A percentile compares a stretch with the other conserved stretches of the same genome.
Conservation (phyloP, 805 yeast genomes). For the Debaryomyces tyrocola region DNA sequence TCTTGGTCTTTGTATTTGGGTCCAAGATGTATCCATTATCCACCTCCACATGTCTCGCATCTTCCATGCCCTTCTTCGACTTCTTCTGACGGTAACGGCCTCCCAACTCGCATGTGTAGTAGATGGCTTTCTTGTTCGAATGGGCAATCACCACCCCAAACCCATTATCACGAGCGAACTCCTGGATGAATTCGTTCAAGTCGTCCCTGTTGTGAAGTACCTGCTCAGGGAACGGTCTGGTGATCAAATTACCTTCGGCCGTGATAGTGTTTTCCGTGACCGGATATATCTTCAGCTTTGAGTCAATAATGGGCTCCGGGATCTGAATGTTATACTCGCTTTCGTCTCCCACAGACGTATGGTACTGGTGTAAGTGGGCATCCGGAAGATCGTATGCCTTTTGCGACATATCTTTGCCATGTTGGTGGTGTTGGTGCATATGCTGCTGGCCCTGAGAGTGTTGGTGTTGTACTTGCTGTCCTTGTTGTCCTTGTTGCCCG, state of each 20-base stretch:
- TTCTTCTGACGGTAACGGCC: slow-evolving; percentile 56
- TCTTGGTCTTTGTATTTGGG: slow-evolving; percentile 47
- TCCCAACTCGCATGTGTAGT: slow-evolving; percentile 59
- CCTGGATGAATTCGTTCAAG: slow-evolving; percentile 53
- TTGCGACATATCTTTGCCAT: slow-evolving; percentile 9
- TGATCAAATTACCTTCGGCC: slow-evolving; percentile 50
- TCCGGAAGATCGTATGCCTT: slow-evolving; percentile 9
- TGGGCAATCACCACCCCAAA: slow-evolving; percentile 62
- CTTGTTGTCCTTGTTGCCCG: slow-evolving; percentile 10
- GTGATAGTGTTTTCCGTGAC: slow-evolving; percentile 45
- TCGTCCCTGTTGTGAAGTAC: slow-evolving; percentile 50
- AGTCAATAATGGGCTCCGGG: slow-evolving; percentile 45
- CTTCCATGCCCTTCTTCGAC: slow-evolving; percentile 23
- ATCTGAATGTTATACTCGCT: slow-evolving; percentile 45
- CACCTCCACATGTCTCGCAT: slow-evolving; percentile 22
- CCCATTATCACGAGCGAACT: slow-evolving; percentile 56
- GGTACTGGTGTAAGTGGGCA: slow-evolving; percentile 8
- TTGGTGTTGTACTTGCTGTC: slow-evolving; percentile 13
- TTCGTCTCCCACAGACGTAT: slow-evolving; percentile 25
- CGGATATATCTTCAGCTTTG: slow-evolving; percentile 44
- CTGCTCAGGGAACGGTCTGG: slow-evolving; percentile 55
- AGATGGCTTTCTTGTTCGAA: slow-evolving; percentile 57
- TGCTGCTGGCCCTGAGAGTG: slow-evolving; percentile 14
- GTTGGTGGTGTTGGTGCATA: slow-evolving; percentile 1
- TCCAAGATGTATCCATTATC: slow-evolving; percentile 38